Percentiles rank a stretch among this genome's conserved stretches.
These are phyloP conservation scores for Tephrocybe rancida DNA, from an alignment of 768 basidiomycete genomes.

Conservation along the genomic window DNA sequence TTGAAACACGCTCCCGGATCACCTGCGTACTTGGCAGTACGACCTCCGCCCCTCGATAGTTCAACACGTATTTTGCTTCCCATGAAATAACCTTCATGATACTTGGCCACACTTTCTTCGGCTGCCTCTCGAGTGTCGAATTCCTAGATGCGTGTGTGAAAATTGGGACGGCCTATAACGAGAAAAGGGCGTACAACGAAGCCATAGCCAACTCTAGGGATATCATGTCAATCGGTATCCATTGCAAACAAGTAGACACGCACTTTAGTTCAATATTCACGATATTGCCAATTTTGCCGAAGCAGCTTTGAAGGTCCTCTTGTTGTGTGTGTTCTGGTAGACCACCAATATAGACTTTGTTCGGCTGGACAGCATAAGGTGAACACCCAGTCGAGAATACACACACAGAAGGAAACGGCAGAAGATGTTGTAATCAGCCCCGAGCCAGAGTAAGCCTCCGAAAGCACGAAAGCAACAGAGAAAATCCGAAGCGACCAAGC, in stretches of 20 bases:
- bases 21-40: constrained; percentile 79
- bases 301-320: constrained; percentile 85
- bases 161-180: not conserved
- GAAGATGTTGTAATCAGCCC: constrained; percentile 50
- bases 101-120: constrained; percentile 85
- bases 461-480: constrained; percentile 40
- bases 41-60: constrained; percentile 80
- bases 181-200: constrained; percentile 70
- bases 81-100: constrained; percentile 90
- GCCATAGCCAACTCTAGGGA: constrained; percentile 77
- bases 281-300: constrained; percentile 82
- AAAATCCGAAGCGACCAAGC: constrained; percentile 25
- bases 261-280: constrained; percentile 83
- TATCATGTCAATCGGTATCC: constrained; percentile 15
- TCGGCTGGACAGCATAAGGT: constrained; percentile 80
- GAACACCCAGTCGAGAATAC: constrained; percentile 62
- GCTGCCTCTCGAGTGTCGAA: constrained; percentile 81
- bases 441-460: constrained; percentile 42
- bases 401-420: constrained; percentile 48
- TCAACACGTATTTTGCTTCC: constrained; percentile 92
- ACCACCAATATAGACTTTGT: constrained; percentile 92
- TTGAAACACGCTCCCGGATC: constrained; percentile 90
- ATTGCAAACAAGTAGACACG: constrained; percentile 30
- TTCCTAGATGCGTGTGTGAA: constrained; percentile 52
- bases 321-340: constrained; percentile 85